Percentiles rank a stretch among this genome's conserved stretches.
Conservation (phyloP, 768 basidiomycete species). For the Tephrocybe rancida region DNA sequence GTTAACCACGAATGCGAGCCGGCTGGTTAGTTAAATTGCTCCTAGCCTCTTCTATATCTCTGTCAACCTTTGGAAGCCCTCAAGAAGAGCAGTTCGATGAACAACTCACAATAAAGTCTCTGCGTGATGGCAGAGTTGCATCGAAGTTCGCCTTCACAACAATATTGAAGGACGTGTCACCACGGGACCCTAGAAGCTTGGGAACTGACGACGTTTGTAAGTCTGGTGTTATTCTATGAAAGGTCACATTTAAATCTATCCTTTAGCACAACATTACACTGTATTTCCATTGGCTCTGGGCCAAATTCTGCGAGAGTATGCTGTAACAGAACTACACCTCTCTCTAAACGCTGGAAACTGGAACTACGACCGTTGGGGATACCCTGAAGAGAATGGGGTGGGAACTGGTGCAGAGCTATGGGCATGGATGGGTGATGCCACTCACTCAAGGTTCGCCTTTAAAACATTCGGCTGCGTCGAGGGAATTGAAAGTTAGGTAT, state of each 20-base stretch:
- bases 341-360: slow-evolving; percentile 91
- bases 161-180: slow-evolving; percentile 50
- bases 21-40: slow-evolving; percentile 19
- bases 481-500: slow-evolving; percentile 6
- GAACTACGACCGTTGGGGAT: slow-evolving; percentile 85
- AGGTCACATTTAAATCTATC: too few species aligned
- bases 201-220: slow-evolving; percentile 51
- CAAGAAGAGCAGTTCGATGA: slow-evolving; percentile 51
- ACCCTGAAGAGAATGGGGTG: slow-evolving; percentile 74
- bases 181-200: slow-evolving; percentile 55
- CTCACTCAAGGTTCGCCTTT: slow-evolving; percentile 45
- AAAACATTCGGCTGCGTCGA: neutral
- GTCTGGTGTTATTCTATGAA: slow-evolving; percentile 9
- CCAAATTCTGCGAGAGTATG: slow-evolving; percentile 84
- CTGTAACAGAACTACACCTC: slow-evolving; percentile 86
- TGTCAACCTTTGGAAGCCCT: neutral
- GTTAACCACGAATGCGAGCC: slow-evolving; percentile 20
- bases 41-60: slow-evolving; percentile 11
- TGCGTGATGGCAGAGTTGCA: slow-evolving; percentile 82
- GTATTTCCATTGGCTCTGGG: slow-evolving; percentile 87
- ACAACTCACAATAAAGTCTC: slow-evolving; percentile 45
- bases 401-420: slow-evolving; percentile 88
- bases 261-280: too few species aligned
- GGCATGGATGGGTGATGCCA: slow-evolving; percentile 87
- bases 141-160: slow-evolving; percentile 84